Evolutionary conservation across 495 filamentous ascomycete genomes (phyloP).

Genomic region (Staphylotrichum longicolle): DNA sequence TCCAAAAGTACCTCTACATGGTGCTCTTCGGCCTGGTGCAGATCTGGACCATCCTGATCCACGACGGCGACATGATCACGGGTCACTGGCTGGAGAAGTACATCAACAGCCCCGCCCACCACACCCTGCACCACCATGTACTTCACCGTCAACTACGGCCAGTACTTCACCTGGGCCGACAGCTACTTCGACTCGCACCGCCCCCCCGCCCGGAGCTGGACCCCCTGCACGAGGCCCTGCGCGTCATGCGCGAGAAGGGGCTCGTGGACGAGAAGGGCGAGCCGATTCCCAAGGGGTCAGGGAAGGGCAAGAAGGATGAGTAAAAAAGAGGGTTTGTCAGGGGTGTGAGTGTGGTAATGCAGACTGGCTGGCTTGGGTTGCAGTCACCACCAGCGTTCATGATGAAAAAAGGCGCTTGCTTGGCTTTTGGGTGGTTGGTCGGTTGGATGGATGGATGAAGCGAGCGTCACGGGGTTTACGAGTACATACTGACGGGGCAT

Average conservation of each 20-base stretch:
- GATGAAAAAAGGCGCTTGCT: not conserved
- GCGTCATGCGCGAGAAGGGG: conserved; percentile 27
- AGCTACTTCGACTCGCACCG: conserved; percentile 25
- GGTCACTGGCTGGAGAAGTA: conserved; percentile 30
- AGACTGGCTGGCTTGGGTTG: not conserved
- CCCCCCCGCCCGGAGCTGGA: conserved; percentile 24
- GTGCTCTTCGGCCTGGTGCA: conserved; percentile 25
- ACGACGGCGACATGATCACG: conserved; percentile 30
- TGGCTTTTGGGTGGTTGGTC: too few relatives aligned
- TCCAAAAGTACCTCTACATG: conserved; percentile 29
- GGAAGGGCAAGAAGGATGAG: conserved; percentile 15
- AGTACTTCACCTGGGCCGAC: conserved; percentile 31
- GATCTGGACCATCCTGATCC: conserved; percentile 30
- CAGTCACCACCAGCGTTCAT: too few relatives aligned
- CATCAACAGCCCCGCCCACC: conserved; percentile 30
- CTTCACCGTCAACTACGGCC: conserved; percentile 31
- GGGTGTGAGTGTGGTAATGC: not conserved
- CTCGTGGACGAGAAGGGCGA: conserved; percentile 29
- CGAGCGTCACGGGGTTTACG: too few relatives aligned
- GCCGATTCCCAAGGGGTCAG: conserved; percentile 18
- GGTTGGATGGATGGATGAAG: too few relatives aligned
- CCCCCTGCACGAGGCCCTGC: conserved; percentile 24
- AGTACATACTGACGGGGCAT: not conserved
- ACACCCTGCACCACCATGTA: conserved; percentile 31
- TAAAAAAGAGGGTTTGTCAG: not conserved